Base-by-base conservation (phyloP, 116 monocot species). In the Dioscorea cayenensis region DNA sequence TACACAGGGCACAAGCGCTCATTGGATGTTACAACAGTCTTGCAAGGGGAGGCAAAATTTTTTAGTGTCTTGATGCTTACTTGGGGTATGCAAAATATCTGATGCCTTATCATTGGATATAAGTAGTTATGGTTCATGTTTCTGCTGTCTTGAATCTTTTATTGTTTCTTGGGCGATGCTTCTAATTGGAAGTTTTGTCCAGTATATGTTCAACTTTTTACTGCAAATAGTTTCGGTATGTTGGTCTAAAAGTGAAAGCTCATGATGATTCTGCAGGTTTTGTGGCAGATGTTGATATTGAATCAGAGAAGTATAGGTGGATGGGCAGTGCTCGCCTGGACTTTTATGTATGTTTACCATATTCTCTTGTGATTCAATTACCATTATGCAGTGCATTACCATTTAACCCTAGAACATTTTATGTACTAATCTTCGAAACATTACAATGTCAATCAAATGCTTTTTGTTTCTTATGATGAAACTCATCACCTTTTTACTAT, bases 241-340 rank as follows among this genome's bases (percentile, higher is more conserved):
- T 55, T 55, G n/a, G 2, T 55, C 55, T 55, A 55, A 55, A 14
- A 55, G 16, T 55, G 43, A 10, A 43, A 43, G 43, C 43, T 43
- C 43, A 18, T 19, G 0, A n/a, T 18, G 55, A 55, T 55, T 55
- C 17, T 55, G 67, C 78, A 90, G 90, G 90, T 58, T 71, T 90
- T 52, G 75, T 84, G n/a, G 86, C 90, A 32, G 90, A 95, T 82
- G 74, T 92, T 59, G 92, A 92, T 65, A 95, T 95, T 27, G 92
- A 95, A 63, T 95, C 95, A 14, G 95, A 95, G 73, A 92, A 85
- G 75, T 90, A 83, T 69, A 82, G 95, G 64, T 95, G 92, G 92
- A 82, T 90, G 92, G 95, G 90, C 60, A 86, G 81, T 69, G 73
- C 84, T 80, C 91, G 95, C 20, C 13, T 95, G 18, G 89, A 89